These are phyloP conservation scores for Penicillium roqueforti DNA, from an alignment of 495 filamentous ascomycete species.

Conservation along the genomic window DNA sequence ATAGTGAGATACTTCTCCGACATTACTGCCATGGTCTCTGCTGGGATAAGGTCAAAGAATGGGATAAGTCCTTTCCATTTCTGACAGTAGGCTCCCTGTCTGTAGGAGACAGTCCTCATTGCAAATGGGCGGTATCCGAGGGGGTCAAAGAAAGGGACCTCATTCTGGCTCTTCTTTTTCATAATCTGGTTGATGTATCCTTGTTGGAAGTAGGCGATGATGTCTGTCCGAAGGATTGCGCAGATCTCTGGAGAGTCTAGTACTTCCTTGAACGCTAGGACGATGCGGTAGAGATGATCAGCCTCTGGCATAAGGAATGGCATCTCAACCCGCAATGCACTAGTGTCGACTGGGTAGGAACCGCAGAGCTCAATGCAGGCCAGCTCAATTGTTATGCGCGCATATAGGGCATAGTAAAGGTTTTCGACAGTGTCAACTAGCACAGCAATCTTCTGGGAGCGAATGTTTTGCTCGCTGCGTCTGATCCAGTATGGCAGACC, in stretches of 20 bases:
- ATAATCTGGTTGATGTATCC: slow-evolving; percentile 21
- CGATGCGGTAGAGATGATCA: slow-evolving; percentile 30
- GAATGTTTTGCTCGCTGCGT: slow-evolving; percentile 25
- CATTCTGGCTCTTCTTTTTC: neutral
- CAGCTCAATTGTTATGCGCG: slow-evolving; percentile 36
- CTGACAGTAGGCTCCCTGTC: slow-evolving; percentile 17
- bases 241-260: slow-evolving; percentile 31
- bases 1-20: slow-evolving; percentile 37
- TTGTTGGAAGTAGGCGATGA: slow-evolving; percentile 28
- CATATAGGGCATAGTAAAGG: slow-evolving; percentile 37
- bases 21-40: slow-evolving; percentile 24
- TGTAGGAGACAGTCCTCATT: slow-evolving; percentile 17
- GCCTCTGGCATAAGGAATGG: slow-evolving; percentile 30
- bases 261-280: slow-evolving; percentile 30
- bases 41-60: slow-evolving; percentile 25
- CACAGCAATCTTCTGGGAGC: slow-evolving; percentile 18
- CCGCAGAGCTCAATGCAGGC: slow-evolving; percentile 36
- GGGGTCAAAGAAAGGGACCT: slow-evolving; percentile 21
- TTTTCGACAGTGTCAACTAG: slow-evolving; percentile 34
- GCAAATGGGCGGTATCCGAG: slow-evolving; percentile 33
- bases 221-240: slow-evolving; percentile 15
- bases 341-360: slow-evolving; percentile 21
- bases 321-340: slow-evolving; percentile 7
- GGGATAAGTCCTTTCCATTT: slow-evolving; percentile 31
- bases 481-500: slow-evolving; percentile 30